Evolutionary conservation across 2,329 filamentous ascomycete species (phyloP).

Genomic region (Talaromyces marneffei): DNA sequence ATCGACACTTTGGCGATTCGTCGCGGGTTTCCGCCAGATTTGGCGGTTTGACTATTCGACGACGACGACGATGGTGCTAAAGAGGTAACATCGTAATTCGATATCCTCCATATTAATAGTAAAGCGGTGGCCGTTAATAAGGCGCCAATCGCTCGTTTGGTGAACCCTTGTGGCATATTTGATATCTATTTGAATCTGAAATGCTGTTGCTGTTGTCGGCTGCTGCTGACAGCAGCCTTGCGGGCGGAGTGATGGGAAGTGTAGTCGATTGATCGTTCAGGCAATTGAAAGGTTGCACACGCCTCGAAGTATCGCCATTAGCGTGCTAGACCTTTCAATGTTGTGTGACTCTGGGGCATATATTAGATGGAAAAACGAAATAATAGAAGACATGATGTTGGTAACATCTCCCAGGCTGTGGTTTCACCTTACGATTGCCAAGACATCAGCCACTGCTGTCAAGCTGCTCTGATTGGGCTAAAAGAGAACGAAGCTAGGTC

Average conservation of each 20-base stretch:
- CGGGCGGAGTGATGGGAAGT: background rate
- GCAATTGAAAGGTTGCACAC: slow-evolving; percentile 1
- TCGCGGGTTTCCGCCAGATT: background rate
- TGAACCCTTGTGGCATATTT: slow-evolving; percentile 14
- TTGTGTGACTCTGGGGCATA: background rate
- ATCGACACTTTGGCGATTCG: slow-evolving; percentile 30
- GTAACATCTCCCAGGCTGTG: background rate
- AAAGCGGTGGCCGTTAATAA: slow-evolving; percentile 11
- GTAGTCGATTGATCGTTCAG: background rate
- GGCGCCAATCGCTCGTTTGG: slow-evolving; percentile 12
- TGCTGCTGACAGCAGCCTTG: background rate
- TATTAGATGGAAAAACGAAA: background rate
- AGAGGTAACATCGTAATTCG: background rate
- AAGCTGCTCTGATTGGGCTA: background rate
- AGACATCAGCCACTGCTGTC: background rate
- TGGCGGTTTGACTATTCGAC: background rate
- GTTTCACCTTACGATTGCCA: background rate
- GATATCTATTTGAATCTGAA: background rate
- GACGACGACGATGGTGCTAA: background rate
- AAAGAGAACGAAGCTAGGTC: background rate
- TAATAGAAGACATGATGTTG: background rate
- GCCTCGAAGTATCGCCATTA: slow-evolving; percentile 1
- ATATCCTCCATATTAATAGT: slow-evolving; percentile 12
- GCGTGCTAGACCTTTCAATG: background rate
- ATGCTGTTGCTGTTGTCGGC: background rate